phyloP scores from a whole-genome alignment of 129 eudicot genomes.

The Lonicera japonica region DNA sequence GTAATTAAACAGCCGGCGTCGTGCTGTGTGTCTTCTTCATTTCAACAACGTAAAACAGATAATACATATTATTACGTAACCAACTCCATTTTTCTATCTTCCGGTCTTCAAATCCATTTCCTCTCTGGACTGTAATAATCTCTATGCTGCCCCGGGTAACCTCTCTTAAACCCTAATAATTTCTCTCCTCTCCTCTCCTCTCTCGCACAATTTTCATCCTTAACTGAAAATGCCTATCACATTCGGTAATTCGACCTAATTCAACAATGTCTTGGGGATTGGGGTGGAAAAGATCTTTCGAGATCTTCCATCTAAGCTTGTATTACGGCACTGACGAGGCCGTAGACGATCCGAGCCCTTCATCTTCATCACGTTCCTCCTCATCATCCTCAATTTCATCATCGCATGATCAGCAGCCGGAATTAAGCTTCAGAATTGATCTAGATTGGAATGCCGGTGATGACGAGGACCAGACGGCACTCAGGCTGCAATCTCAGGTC shows the following conservation, averaged over 20 bases:
- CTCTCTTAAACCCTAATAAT: neutral
- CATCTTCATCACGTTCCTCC: slow-evolving; percentile 35
- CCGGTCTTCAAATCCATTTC: no score
- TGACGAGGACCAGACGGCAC: slow-evolving; percentile 94
- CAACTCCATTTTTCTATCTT: neutral
- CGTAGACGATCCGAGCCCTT: slow-evolving; percentile 35
- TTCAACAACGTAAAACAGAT: neutral
- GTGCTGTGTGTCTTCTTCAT: no score
- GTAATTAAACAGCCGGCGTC: no score
- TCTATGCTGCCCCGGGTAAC: neutral
- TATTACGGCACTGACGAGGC: slow-evolving; percentile 62
- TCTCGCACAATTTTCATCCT: no score
- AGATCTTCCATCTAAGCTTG: slow-evolving; percentile 63
- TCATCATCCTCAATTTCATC: slow-evolving; percentile 23
- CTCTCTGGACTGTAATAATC: neutral
- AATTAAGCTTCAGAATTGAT: slow-evolving; percentile 65
- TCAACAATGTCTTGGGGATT: slow-evolving; percentile 90
- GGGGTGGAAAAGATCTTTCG: slow-evolving; percentile 93
- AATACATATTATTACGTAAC: slow-evolving; percentile 14
- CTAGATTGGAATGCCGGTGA: slow-evolving; percentile 97
- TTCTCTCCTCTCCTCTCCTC: neutral
- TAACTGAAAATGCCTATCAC: neutral
- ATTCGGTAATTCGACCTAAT: neutral
- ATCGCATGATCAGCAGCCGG: slow-evolving; percentile 14
- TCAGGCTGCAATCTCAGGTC: slow-evolving; percentile 84